Evolutionary conservation across 2,329 filamentous ascomycete species (phyloP).

Genomic region (Fusarium tanahbumbuense): DNA sequence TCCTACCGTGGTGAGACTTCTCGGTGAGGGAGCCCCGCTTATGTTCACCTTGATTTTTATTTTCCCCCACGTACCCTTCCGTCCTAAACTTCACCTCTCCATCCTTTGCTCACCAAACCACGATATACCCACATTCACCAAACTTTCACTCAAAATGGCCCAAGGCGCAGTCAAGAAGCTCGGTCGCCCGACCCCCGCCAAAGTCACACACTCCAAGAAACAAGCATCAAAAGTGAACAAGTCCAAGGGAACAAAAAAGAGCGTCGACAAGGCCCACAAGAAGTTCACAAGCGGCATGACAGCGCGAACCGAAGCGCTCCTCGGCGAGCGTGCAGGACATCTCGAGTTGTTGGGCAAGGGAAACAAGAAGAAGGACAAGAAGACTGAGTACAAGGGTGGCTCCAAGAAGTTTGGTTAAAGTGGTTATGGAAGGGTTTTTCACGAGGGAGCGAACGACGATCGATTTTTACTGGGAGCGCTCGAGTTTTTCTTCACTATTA

Average conservation of each 20-base stretch:
- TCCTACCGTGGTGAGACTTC: conserved; percentile 1
- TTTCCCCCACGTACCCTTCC: conserved; percentile 11
- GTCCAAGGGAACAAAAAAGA: conserved; percentile 58
- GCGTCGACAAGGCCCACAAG: conserved; percentile 64
- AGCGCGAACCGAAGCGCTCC: conserved; percentile 66
- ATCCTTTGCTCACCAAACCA: conserved; percentile 2
- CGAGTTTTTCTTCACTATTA: background rate
- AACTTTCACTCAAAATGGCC: conserved; percentile 56
- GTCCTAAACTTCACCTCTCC: conserved; percentile 51
- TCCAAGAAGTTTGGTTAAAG: conserved; percentile 67
- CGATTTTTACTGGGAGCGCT: conserved; percentile 7
- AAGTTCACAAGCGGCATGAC: conserved; percentile 67
- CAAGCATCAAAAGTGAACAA: conserved; percentile 62
- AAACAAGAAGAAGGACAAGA: conserved; percentile 62
- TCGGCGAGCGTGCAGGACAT: conserved; percentile 69
- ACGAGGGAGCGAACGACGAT: conserved; percentile 13
- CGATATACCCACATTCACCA: background rate
- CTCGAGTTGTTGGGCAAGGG: conserved; percentile 69
- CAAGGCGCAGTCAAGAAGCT: conserved; percentile 66
- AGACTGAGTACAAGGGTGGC: conserved; percentile 59
- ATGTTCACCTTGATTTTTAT: conserved; percentile 40
- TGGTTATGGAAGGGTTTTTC: background rate
- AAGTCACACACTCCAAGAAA: conserved; percentile 56
- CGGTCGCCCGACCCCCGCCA: conserved; percentile 54
- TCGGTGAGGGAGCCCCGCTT: conserved; percentile 26